Evolutionary conservation across 2,329 filamentous ascomycete species (phyloP), one percentile per base, ranked within the genome.

Genomic region (Cercospora janseana): DNA sequence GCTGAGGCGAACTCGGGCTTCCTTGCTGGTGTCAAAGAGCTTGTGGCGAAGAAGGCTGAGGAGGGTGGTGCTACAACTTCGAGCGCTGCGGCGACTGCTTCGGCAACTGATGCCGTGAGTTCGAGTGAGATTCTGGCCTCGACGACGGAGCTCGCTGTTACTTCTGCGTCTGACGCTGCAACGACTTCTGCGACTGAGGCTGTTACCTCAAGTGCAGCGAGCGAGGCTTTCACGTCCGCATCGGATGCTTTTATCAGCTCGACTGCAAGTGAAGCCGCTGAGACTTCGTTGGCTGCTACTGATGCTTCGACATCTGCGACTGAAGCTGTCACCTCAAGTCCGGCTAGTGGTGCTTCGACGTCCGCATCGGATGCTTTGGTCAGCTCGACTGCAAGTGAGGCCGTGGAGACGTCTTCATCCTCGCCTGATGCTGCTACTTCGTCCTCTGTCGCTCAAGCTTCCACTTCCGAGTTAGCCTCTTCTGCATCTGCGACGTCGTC

Each of bases 1-100:
- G 66, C 64, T 6, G 61, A 59, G 42, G 61, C 61, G 1, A 69
- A 70, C 42, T 27, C 18, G 3, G 60, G 58, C 5, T 68, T 65
- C 26, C 40, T 67, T 32, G 41, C 28, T 9, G 55, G 54, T 2
- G 59, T 66, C 1, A 60, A 58, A 49, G 31, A 21, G 20, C 26
- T 49, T 41, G 29, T 21, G 9, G 13, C 51, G 16, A 26, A 21
- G 10, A 32, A 38, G 4, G n/a, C 18, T 29, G 35, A 35, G 12
- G 23, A 20, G 6, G 20, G 31, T 12, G 10, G 7, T 26, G n/a
- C 37, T 38, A 20, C 29, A 4, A 32, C 29, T n/a, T 32, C 29
- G 4, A n/a, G n/a, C n/a, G n/a, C n/a, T n/a, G n/a, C n/a, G n/a
- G n/a, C n/a, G 6, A 15, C n/a, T n/a, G 27, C 16, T 9, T 21